These are phyloP conservation scores for Septoria linicola DNA, from an alignment of 2,329 filamentous ascomycete species.

Conservation along the genomic window DNA sequence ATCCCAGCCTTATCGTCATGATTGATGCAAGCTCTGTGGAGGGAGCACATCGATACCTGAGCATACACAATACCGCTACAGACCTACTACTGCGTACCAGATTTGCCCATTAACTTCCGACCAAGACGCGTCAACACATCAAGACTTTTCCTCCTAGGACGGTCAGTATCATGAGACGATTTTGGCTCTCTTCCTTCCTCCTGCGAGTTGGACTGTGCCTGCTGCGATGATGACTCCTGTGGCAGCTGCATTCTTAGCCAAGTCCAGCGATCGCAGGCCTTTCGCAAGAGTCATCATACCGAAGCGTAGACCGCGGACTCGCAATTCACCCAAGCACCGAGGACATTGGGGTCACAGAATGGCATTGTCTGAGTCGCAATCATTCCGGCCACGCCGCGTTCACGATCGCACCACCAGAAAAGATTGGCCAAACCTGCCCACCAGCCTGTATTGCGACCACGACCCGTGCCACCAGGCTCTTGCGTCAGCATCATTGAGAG, in stretches of 20 bases:
- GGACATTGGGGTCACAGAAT: constrained; percentile 37
- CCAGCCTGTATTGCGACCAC: constrained; percentile 37
- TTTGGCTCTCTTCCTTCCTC: no score
- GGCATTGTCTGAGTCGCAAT: constrained; percentile 41
- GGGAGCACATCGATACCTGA: no score
- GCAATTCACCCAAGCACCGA: constrained; percentile 16
- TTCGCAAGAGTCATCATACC: background rate
- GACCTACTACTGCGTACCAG: background rate
- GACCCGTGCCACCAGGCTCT: constrained; percentile 38
- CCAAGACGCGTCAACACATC: background rate
- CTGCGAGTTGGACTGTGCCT: no score
- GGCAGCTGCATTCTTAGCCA: constrained; percentile 12
- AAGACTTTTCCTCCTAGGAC: background rate
- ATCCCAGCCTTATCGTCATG: no score
- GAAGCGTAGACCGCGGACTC: constrained; percentile 18
- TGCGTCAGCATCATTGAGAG: constrained; percentile 44
- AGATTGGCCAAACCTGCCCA: constrained; percentile 42
- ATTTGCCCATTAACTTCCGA: background rate
- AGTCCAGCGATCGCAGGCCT: background rate
- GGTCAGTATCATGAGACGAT: background rate
- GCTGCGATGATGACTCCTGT: background rate
- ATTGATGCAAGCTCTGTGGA: no score
- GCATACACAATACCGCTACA: no score
- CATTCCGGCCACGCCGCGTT: constrained; percentile 42
- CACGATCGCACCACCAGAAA: constrained; percentile 42